Percentiles rank a stretch among this genome's conserved stretches.
Conservation (phyloP, 164 flowering plant genomes). For the Annona squamosa region DNA sequence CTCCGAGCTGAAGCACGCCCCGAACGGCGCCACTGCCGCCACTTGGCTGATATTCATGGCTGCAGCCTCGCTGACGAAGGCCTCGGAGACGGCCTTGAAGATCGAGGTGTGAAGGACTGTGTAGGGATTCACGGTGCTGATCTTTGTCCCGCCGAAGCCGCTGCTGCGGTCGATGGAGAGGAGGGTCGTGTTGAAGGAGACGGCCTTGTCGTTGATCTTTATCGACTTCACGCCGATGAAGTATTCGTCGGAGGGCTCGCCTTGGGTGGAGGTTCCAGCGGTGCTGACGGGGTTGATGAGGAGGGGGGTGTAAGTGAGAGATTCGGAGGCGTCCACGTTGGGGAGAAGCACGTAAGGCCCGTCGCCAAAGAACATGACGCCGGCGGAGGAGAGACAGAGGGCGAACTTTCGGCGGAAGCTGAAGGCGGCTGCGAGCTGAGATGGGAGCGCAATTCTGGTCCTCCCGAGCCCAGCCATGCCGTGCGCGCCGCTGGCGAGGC, state of each 20-base stretch:
- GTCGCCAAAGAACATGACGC: slow-evolving; percentile 31
- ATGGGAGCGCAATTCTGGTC: slow-evolving; percentile 12
- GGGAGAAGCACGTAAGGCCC: slow-evolving; percentile 32
- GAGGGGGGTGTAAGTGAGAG: slow-evolving; percentile 23
- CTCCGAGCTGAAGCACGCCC: slow-evolving; percentile 28
- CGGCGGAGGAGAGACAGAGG: slow-evolving; percentile 22
- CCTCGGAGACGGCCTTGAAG: slow-evolving; percentile 18
- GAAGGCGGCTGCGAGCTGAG: slow-evolving; percentile 21
- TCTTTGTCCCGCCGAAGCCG: slow-evolving; percentile 26
- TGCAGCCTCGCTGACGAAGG: slow-evolving; percentile 18
- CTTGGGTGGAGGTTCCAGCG: background rate
- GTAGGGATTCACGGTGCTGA: slow-evolving; percentile 51
- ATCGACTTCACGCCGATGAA: slow-evolving; percentile 35
- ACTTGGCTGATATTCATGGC: slow-evolving; percentile 11
- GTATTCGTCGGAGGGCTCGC: slow-evolving; percentile 25
- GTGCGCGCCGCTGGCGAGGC: slow-evolving; percentile 25
- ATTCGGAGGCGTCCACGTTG: slow-evolving; percentile 12
- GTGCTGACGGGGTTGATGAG: slow-evolving; percentile 14
- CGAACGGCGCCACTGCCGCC: slow-evolving; percentile 34
- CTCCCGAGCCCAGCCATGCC: slow-evolving; percentile 34
- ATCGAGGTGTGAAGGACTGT: slow-evolving; percentile 33
- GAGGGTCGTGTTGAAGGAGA: slow-evolving; percentile 21
- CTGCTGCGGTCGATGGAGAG: slow-evolving; percentile 5
- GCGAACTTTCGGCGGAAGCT: slow-evolving; percentile 27
- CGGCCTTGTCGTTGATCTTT: slow-evolving; percentile 16